Conservation (phyloP, 78 protist genomes). For the Dictyostelium firmibasis region DNA sequence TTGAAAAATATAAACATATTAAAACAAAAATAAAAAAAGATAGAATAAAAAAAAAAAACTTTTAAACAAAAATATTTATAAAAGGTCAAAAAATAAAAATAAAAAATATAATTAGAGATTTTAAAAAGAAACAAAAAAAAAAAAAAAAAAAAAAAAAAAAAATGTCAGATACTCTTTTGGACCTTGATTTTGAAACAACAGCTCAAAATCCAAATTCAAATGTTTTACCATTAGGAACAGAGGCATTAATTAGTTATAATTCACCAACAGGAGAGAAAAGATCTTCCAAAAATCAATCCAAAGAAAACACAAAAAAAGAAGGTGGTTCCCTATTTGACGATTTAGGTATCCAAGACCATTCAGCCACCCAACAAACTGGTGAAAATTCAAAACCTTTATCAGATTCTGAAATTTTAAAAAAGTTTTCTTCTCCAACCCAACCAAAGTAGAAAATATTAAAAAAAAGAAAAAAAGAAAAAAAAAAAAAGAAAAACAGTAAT, state of each 20-base stretch:
- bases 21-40: too few species aligned
- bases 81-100: too few species aligned
- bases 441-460: not conserved
- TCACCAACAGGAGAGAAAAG: slow-evolving; percentile 22
- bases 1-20: too few species aligned
- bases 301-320: not conserved
- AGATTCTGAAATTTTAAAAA: not conserved
- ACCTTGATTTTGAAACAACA: slow-evolving; percentile 54
- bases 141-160: not conserved
- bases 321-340: not conserved
- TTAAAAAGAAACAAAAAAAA: not conserved
- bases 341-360: slow-evolving; percentile 35
- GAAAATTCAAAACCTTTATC: not conserved
- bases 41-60: too few species aligned
- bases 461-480: not conserved
- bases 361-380: not conserved
- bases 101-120: not conserved
- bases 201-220: not conserved
- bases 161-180: slow-evolving; percentile 46
- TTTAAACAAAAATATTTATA: too few species aligned
- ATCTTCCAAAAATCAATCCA: not conserved
- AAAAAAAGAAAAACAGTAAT: not conserved
- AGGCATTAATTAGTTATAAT: slow-evolving; percentile 15
- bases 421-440: not conserved
- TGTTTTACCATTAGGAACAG: slow-evolving; percentile 17